Evolutionary conservation across 2,329 filamentous ascomycete genomes (phyloP).

Genomic region (Fusarium camptoceras): DNA sequence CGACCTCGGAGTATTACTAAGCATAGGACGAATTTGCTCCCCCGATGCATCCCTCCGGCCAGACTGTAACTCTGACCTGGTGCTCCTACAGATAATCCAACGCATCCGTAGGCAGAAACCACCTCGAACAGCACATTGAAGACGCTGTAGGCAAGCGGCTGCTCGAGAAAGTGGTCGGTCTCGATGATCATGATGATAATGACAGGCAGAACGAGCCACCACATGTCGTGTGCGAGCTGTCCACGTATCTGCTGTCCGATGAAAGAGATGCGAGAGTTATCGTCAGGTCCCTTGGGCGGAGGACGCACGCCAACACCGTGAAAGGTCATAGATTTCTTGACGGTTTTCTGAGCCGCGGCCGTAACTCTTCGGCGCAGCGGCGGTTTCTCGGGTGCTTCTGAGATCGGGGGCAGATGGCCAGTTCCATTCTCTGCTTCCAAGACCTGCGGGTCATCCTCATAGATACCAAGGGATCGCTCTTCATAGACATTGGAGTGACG

Average conservation of each 20-base stretch:
- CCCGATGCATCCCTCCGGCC: constrained; percentile 63
- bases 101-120: constrained; percentile 68
- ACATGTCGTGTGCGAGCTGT: constrained; percentile 75
- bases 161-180: constrained; percentile 62
- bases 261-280: constrained; percentile 59
- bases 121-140: constrained; percentile 72
- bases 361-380: constrained; percentile 41
- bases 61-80: constrained; percentile 67
- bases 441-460: constrained; percentile 53
- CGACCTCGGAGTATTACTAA: constrained; percentile 68
- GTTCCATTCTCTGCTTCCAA: constrained; percentile 43
- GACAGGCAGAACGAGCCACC: constrained; percentile 72
- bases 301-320: constrained; percentile 57
- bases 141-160: constrained; percentile 65
- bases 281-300: constrained; percentile 40
- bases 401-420: constrained; percentile 38
- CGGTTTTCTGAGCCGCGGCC: constrained; percentile 49
- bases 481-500: constrained; percentile 79
- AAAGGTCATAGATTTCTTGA: constrained; percentile 56
- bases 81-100: constrained; percentile 70
- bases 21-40: constrained; percentile 69
- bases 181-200: constrained; percentile 72
- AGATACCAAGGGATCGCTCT: constrained; percentile 73
- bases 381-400: constrained; percentile 44
- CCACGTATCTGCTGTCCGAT: constrained; percentile 69